These are phyloP conservation scores for Lupinus albus DNA, from an alignment of 306 rosid genomes.

Conservation along the genomic window DNA sequence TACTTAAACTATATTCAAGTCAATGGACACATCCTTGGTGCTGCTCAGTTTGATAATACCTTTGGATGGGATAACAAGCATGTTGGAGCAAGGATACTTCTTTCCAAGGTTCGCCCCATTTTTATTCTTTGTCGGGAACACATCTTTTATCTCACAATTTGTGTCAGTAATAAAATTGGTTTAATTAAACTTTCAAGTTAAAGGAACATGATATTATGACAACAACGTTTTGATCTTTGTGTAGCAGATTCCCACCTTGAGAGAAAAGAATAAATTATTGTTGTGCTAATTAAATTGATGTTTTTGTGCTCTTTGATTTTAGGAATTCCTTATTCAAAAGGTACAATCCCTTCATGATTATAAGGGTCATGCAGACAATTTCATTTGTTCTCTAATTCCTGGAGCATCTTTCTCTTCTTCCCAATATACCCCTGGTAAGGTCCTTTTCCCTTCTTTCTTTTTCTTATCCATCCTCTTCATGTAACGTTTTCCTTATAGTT, in stretches of 20 bases:
- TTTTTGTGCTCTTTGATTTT: slow-evolving; percentile 4
- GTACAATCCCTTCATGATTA: slow-evolving; percentile 80
- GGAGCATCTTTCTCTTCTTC: slow-evolving; percentile 77
- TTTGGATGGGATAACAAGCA: slow-evolving; percentile 99
- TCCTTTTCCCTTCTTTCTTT: neutral
- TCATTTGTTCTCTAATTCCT: slow-evolving; percentile 83
- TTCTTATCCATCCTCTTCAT: neutral
- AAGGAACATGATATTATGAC: too few species aligned
- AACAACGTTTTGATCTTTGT: too few species aligned
- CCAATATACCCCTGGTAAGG: slow-evolving; percentile 85
- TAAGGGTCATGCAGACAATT: slow-evolving; percentile 87
- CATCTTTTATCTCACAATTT: too few species aligned
- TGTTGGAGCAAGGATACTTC: slow-evolving; percentile 94
- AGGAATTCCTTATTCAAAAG: slow-evolving; percentile 86
- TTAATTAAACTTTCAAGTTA: too few species aligned
- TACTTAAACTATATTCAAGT: slow-evolving; percentile 82
- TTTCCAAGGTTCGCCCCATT: slow-evolving; percentile 71
- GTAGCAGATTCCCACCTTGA: too few species aligned
- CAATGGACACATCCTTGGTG: slow-evolving; percentile 87
- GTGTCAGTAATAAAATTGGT: too few species aligned
- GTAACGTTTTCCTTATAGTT: slow-evolving; percentile 51
- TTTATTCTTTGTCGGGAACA: too few species aligned
- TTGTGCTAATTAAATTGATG: too few species aligned
- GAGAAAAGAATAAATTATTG: too few species aligned
- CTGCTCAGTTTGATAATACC: slow-evolving; percentile 77